Evolutionary conservation across 305 asterid genomes (phyloP), one percentile per base, ranked within the genome.

Genomic region (Fraxinus nigra): DNA sequence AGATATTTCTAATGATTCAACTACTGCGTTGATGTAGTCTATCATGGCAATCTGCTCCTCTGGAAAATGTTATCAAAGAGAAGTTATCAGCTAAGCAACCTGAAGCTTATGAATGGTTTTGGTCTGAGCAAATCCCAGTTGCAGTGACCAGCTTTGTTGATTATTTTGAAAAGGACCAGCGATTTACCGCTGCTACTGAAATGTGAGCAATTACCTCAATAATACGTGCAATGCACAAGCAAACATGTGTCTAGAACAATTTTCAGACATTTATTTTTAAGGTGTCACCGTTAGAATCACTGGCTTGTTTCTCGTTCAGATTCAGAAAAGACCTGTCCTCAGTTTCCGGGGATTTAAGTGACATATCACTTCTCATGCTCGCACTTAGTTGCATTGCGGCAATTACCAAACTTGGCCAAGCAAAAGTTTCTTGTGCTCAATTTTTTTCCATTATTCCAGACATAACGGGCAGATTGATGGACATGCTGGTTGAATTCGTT

Each of bases 371-470:
- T 84, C 93, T 97, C 81, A 85, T 94, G 92, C 97, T 94, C 83
- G 97, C 94, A 67, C 92, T 97, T 80, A 89, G 93, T 86, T 93
- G 98, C 92, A 86, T 93, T 48, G 97, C 98, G 76, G 98, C 97
- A 75, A 89, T 94, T 82, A 89, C 89, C 85, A 94, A 94, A 86
- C 98, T 97, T 82, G 99, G 99, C 69, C 92, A 97, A 59, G 92
- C 97, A 83, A 97, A 92, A 89, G 93, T 95, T 86, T 91, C 96
- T 67, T 97, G 93, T 90, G 85, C 93, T 79, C 97, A 92, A 81
- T 97, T 94, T 84, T 94, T 90, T 73, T 91, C 96, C 40, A 76
- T 85, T 51, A 88, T 92, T 85, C 93, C 97, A 5, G 99, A 94
- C 75, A 82, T 86, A 70, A 92, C 87, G 83, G 98, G 99, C 75